These are phyloP conservation scores for Fonsecaea nubica DNA, from an alignment of 2,329 filamentous ascomycete genomes.

Conservation along the genomic window DNA sequence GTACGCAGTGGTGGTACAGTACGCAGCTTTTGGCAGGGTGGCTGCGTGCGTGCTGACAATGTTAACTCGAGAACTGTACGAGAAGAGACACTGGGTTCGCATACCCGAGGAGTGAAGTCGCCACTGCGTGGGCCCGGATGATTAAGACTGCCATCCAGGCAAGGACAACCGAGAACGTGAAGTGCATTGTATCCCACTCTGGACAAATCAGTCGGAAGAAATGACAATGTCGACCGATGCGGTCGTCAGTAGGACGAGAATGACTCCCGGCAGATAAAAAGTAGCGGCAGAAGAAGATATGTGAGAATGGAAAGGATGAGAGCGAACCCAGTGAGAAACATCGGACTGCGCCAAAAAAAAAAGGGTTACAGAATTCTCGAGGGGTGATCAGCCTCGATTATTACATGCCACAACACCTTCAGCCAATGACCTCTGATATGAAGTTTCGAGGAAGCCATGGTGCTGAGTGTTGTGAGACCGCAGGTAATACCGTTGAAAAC, in stretches of 20 bases:
- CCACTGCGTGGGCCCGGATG: slow-evolving; percentile 8
- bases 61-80: background rate
- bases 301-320: background rate
- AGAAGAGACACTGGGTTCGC: background rate
- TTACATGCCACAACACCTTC: too few relatives aligned
- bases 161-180: background rate
- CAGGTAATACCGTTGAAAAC: background rate
- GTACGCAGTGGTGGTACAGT: slow-evolving; percentile 30
- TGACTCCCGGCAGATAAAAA: background rate
- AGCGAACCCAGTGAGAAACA: background rate
- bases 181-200: background rate
- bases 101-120: slow-evolving; percentile 1
- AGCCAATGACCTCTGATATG: too few relatives aligned
- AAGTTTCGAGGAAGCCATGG: too few relatives aligned
- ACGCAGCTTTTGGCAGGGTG: background rate
- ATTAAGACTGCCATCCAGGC: background rate
- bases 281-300: background rate
- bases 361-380: background rate
- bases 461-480: background rate
- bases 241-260: background rate
- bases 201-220: background rate
- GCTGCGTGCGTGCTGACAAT: slow-evolving; percentile 2
- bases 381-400: background rate
- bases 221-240: too few relatives aligned
- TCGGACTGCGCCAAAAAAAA: background rate